Conservation (phyloP, 805 yeast genomes). For the Starmerella asiatica region DNA sequence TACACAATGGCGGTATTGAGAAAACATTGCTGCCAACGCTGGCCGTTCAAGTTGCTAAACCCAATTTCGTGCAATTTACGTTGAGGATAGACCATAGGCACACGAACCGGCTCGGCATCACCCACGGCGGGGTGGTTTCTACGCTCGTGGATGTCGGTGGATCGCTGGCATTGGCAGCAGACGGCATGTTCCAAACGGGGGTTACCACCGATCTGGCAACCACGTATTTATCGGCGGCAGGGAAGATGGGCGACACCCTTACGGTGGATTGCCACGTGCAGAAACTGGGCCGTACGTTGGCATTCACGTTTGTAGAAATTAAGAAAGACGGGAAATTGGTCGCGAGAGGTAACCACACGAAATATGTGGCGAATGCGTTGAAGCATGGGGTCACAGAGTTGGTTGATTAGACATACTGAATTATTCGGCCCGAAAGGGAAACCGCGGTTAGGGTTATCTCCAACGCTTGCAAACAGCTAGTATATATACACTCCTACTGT, state of each 20-base stretch:
- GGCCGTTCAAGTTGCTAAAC: constrained; percentile 22
- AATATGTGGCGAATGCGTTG: constrained; percentile 18
- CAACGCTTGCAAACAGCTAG: too few relatives aligned
- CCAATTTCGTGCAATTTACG: constrained; percentile 26
- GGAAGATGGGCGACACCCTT: constrained; percentile 23
- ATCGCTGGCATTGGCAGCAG: constrained; percentile 32
- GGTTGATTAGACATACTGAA: neutral
- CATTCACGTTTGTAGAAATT: constrained; percentile 29
- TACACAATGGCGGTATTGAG: constrained; percentile 20
- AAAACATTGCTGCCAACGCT: constrained; percentile 17
- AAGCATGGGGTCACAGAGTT: neutral
- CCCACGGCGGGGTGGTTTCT: constrained; percentile 34
- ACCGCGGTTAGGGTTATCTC: too few relatives aligned
- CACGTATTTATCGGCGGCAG: constrained; percentile 30
- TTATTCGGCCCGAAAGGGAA: too few relatives aligned
- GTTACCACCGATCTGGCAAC: constrained; percentile 33
- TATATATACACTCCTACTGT: too few relatives aligned
- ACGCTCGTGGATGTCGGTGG: constrained; percentile 33
- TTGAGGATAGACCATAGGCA: constrained; percentile 27
- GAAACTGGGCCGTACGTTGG: constrained; percentile 30
- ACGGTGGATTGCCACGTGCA: constrained; percentile 25
- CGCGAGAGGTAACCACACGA: constrained; percentile 35
- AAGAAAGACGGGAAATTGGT: constrained; percentile 14
- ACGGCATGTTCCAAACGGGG: constrained; percentile 33
- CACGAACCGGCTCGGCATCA: constrained; percentile 29